A percentile compares a stretch with the other conserved stretches of the same genome.
Evolutionary conservation across 371 early-diverging fungal genomes (phyloP).

Genomic region (Thermomucor indicae-seudaticae): DNA sequence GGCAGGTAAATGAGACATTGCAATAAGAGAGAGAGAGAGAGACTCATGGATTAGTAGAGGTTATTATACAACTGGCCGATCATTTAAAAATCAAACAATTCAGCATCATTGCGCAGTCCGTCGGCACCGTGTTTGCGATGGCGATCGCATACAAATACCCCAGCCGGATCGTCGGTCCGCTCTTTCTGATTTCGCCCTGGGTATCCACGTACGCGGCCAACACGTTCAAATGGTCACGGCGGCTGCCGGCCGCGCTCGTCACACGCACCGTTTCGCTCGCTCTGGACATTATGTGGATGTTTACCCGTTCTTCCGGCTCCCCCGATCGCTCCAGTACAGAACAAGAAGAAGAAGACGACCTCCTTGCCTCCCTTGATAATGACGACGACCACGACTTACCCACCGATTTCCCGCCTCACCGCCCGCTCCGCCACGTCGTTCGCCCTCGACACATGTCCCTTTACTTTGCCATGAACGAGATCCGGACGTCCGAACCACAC

Average conservation of each 20-base stretch:
- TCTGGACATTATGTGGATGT: slow-evolving; percentile 47
- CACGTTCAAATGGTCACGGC: slow-evolving; percentile 50
- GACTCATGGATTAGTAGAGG: slow-evolving; percentile 15
- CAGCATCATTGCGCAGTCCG: slow-evolving; percentile 46
- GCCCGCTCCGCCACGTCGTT: slow-evolving; percentile 45
- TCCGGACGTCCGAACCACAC: slow-evolving; percentile 38
- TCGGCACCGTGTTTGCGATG: slow-evolving; percentile 44
- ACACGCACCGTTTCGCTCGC: slow-evolving; percentile 40
- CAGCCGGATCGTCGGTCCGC: slow-evolving; percentile 31
- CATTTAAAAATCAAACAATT: slow-evolving; percentile 27
- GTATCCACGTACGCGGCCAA: slow-evolving; percentile 46
- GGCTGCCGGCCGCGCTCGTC: slow-evolving; percentile 37
- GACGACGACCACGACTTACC: slow-evolving; percentile 32
- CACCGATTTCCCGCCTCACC: slow-evolving; percentile 46
- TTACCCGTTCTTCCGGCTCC: slow-evolving; percentile 7
- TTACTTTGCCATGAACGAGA: slow-evolving; percentile 43
- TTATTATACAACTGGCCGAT: slow-evolving; percentile 37
- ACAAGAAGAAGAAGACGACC: slow-evolving; percentile 10
- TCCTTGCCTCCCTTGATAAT: slow-evolving; percentile 20
- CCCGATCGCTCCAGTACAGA: slow-evolving; percentile 1
- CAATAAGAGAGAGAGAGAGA: not conserved
- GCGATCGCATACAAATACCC: slow-evolving; percentile 35
- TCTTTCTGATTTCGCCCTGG: slow-evolving; percentile 48
- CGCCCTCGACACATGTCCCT: slow-evolving; percentile 44
- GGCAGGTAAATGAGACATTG: slow-evolving; percentile 26